A percentile compares a stretch with the other conserved stretches of the same genome.
phyloP scores from a whole-genome alignment of 2,329 filamentous ascomycete species.

The Pochonia chlamydosporia region DNA sequence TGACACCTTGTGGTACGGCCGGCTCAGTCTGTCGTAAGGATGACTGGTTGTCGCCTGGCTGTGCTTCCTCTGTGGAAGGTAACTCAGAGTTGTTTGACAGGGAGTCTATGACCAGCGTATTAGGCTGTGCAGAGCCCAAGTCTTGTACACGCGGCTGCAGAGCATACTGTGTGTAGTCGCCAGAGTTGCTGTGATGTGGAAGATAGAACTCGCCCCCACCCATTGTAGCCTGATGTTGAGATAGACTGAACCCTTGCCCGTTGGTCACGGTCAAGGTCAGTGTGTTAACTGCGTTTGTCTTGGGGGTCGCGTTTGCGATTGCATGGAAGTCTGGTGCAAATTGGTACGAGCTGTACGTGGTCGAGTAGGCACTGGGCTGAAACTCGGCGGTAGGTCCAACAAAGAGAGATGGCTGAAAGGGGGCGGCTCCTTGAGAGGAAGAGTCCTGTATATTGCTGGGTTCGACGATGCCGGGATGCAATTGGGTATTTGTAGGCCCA shows the following conservation, averaged over 20 bases:
- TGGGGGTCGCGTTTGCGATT: background rate
- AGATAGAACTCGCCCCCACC: constrained; percentile 4
- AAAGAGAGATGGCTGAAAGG: background rate
- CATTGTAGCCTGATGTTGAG: background rate
- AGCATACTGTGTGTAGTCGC: background rate
- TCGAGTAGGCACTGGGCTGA: background rate
- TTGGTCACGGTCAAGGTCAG: background rate
- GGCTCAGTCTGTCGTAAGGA: background rate
- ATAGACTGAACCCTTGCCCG: background rate
- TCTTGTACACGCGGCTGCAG: background rate
- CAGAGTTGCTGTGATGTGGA: background rate
- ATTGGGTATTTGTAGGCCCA: background rate
- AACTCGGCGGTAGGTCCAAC: background rate
- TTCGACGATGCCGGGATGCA: background rate
- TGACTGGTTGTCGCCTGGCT: background rate
- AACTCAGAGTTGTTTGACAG: background rate
- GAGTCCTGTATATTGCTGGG: background rate
- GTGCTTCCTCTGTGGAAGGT: background rate
- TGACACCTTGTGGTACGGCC: background rate
- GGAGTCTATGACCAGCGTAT: background rate
- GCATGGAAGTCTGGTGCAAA: background rate
- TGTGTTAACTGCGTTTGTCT: too few relatives aligned
- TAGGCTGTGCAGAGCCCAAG: background rate
- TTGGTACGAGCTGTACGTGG: background rate
- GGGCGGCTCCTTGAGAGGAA: background rate